phyloP scores from a whole-genome alignment of 2,329 filamentous ascomycete genomes.

The Purpureocillium lavendulum region DNA sequence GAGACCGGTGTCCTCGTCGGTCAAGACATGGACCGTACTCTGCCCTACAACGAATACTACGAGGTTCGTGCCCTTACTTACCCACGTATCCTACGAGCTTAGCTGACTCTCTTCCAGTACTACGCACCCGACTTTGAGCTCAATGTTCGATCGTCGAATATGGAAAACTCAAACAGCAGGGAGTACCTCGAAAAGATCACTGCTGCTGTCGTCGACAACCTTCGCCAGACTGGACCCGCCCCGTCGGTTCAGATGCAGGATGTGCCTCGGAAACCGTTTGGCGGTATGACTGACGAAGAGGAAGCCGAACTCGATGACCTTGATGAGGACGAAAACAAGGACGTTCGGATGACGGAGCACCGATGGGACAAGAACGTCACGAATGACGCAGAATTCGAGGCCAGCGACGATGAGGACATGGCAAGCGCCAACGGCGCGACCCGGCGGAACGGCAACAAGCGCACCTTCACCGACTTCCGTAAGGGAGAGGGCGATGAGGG shows the following conservation, averaged over 20 bases:
- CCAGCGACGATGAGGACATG: conserved; percentile 85
- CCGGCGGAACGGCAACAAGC: conserved; percentile 36
- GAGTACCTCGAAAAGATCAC: conserved; percentile 79
- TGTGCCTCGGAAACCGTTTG: conserved; percentile 52
- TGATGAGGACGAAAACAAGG: conserved; percentile 81
- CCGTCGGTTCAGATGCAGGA: conserved; percentile 91
- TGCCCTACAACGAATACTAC: conserved; percentile 97
- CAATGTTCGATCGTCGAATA: conserved; percentile 79
- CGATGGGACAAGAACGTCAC: conserved; percentile 73
- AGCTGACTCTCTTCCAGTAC: conserved; percentile 47
- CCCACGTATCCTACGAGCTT: neutral
- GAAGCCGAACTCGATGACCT: conserved; percentile 58
- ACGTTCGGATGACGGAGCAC: conserved; percentile 72
- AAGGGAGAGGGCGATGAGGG: conserved; percentile 33
- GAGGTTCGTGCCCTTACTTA: conserved; percentile 38
- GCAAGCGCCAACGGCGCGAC: conserved; percentile 64
- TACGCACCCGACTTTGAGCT: conserved; percentile 88
- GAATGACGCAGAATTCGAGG: conserved; percentile 73
- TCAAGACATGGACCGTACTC: conserved; percentile 68
- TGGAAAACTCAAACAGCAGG: conserved; percentile 83
- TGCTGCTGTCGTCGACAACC: conserved; percentile 72
- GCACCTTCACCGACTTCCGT: conserved; percentile 43
- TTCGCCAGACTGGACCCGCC: conserved; percentile 75
- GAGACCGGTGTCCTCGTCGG: conserved; percentile 88
- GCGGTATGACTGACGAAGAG: conserved; percentile 57